Base-by-base conservation (phyloP, 352 stramenopile species). In the Phytopythium cucurbitacearum region DNA sequence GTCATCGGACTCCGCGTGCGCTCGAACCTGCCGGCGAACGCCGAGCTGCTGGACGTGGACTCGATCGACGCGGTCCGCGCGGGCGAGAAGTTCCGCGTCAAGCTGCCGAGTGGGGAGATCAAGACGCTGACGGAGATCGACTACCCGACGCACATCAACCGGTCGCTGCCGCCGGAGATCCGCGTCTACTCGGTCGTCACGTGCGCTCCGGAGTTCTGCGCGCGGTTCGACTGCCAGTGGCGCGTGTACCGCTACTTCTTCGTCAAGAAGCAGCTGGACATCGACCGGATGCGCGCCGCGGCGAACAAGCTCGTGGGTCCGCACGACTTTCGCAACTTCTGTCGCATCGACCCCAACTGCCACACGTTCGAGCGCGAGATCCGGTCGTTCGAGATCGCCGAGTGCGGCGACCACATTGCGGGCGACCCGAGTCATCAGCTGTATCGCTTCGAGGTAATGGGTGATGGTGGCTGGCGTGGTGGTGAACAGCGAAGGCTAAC, bases 241-340 rank as follows among this genome's bases (percentile, higher is more conserved):
- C 86, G 97, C 5, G 96, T 93, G 51, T 99, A 99, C 69, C 85
- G 96, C 37, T 99, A 99, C 67, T 99, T 98, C 59, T 99, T 99
- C 67, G 54, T 91, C 47, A 63, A 62, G 33, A 80, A 82, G 15
- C 60, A 85, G 35, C 56, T 91, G 47, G 72, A 91, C 60, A 73
- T 94, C 33, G 71, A 73, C 4, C 66, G 64, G 5, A 99, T 99
- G 93, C 69, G 75, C 4, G n/a, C 56, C 7, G 96, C 85, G 4
- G 84, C 97, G 4, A 47, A 84, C 28, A 65, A 76, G 34, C 85
- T 99, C 48, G 77, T 98, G 4, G 97, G 97, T 8, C 78, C 88
- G 47, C 95, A 99, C 67, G 97, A 99, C 72, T 99, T 98, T 71
- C 90, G 97, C 48, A 99, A 99, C 65, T 98, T 99, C 57, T 99